A percentile compares a stretch with the other conserved stretches of the same genome.
Conservation (phyloP, 306 rosid genomes). For the Malus orientalis region DNA sequence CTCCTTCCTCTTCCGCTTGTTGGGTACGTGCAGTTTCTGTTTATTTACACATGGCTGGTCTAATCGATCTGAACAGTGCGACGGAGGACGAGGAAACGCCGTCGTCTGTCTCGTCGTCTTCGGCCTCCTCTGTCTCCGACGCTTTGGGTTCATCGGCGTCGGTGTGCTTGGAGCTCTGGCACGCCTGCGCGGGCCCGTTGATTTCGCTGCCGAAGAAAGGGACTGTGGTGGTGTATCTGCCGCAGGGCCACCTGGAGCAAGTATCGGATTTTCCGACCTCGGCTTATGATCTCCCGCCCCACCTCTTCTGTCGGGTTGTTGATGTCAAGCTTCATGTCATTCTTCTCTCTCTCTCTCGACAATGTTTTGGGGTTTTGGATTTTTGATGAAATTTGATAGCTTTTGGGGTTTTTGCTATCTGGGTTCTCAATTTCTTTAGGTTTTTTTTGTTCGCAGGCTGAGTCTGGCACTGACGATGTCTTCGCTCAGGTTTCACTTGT, state of each 20-base stretch:
- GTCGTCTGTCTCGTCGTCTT: slow-evolving; percentile 37
- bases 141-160: slow-evolving; percentile 31
- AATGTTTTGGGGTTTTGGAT: slow-evolving; percentile 5
- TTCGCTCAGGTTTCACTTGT: slow-evolving; percentile 72
- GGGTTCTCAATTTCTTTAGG: slow-evolving; percentile 18
- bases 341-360: background rate
- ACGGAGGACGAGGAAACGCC: slow-evolving; percentile 83
- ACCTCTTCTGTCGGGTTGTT: slow-evolving; percentile 85
- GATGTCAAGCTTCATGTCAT: slow-evolving; percentile 93
- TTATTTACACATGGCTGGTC: slow-evolving; percentile 45
- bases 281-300: slow-evolving; percentile 62
- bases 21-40: background rate
- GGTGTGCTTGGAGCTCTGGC: slow-evolving; percentile 96
- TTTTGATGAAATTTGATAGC: background rate
- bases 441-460: slow-evolving; percentile 54
- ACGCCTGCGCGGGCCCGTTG: slow-evolving; percentile 96
- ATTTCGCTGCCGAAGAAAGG: slow-evolving; percentile 89
- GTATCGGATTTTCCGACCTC: slow-evolving; percentile 60
- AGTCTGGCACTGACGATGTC: slow-evolving; percentile 90
- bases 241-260: slow-evolving; percentile 86
- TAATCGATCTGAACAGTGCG: slow-evolving; percentile 89
- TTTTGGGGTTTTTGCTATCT: slow-evolving; percentile 3
- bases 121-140: slow-evolving; percentile 47
- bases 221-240: slow-evolving; percentile 71
- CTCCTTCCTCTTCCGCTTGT: background rate